Evolutionary conservation across 2,329 filamentous ascomycete genomes (phyloP), one percentile per base, ranked within the genome.

Genomic region (Aureobasidium sp.): DNA sequence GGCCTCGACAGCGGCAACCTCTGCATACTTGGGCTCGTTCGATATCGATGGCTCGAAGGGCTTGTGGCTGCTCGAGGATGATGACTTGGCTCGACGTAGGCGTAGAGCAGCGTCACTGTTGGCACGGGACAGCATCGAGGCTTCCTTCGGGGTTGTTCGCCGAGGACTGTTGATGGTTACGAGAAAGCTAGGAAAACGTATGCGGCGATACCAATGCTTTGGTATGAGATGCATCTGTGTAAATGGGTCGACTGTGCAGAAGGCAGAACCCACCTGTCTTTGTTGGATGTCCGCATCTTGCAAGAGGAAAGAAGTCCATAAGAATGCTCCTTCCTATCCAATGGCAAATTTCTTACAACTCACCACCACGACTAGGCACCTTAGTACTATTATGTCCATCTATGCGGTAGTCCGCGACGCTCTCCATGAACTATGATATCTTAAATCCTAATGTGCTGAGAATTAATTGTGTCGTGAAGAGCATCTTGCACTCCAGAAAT

Each of bases 1-100:
- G 1, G 87, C 87, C 68, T 85, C 76, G 37, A 77, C 75, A 8
- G 87, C 87, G 25, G 87, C 86, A 42, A 82, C 79, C 42, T 84
- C 81, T 8, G 87, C 87, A 71, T 88, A 83, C 60, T 74, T 48
- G 9, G 68, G 68, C 52, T 72, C 69, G 42, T 65, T 75, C 55
- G 82, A 76, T 22, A 82, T 72, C 6, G 63, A 75, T 73, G 22
- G 79, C 74, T 34, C 78, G 76, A 55, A 77, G 77, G 34, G 78
- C 73, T 37, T 81, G 82, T 63, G 75, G 41, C 31, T 64, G 7
- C 68, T 64, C 11, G 70, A 71, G 3, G 70, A 67, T 14, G 66
- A 69, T n/a, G 72, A 73, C 57, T 72, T 73, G 5, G 68, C 68
- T 36, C 71, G 66, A 11, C 69, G 70, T n/a, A 73, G 61, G 39